Percentiles rank a stretch among this genome's conserved stretches.
Evolutionary conservation across 2,329 filamentous ascomycete genomes (phyloP).

Genomic region (Xylariales sp.): DNA sequence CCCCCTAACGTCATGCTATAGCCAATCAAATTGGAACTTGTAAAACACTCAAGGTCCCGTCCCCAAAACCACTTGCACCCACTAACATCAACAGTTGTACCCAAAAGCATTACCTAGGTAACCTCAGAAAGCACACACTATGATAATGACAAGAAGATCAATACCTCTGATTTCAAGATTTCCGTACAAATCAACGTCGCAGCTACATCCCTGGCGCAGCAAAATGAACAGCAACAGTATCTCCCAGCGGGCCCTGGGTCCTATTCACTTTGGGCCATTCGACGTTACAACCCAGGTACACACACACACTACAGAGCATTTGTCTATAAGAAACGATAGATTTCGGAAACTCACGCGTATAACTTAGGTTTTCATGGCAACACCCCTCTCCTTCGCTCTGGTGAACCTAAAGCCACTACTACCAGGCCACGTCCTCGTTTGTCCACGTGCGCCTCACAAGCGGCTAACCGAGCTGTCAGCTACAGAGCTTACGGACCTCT

Average conservation of each 20-base stretch:
- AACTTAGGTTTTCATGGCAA: slow-evolving; percentile 84
- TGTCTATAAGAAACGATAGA: background rate
- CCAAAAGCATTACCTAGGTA: background rate
- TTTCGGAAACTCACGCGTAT: slow-evolving; percentile 15
- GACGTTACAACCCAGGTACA: slow-evolving; percentile 79
- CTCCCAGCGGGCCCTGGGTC: slow-evolving; percentile 29
- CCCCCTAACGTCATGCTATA: background rate
- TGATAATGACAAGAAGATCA: slow-evolving; percentile 26
- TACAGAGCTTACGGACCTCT: slow-evolving; percentile 82
- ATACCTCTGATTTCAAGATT: slow-evolving; percentile 15
- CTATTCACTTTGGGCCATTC: slow-evolving; percentile 78
- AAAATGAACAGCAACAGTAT: slow-evolving; percentile 20
- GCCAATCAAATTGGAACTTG: slow-evolving; percentile 19
- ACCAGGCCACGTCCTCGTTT: slow-evolving; percentile 92
- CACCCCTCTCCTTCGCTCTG: slow-evolving; percentile 82
- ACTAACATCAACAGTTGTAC: background rate
- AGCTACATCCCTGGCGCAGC: slow-evolving; percentile 8
- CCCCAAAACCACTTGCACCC: slow-evolving; percentile 7
- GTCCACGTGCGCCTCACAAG: slow-evolving; percentile 74
- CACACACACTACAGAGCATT: background rate
- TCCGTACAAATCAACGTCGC: slow-evolving; percentile 1
- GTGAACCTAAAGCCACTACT: slow-evolving; percentile 96
- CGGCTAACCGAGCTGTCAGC: slow-evolving; percentile 80
- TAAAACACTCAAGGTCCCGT: background rate
- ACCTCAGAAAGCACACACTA: slow-evolving; percentile 12